These are phyloP conservation scores for Phialophora chinensis DNA, from an alignment of 2,329 filamentous ascomycete genomes.

Conservation along the genomic window DNA sequence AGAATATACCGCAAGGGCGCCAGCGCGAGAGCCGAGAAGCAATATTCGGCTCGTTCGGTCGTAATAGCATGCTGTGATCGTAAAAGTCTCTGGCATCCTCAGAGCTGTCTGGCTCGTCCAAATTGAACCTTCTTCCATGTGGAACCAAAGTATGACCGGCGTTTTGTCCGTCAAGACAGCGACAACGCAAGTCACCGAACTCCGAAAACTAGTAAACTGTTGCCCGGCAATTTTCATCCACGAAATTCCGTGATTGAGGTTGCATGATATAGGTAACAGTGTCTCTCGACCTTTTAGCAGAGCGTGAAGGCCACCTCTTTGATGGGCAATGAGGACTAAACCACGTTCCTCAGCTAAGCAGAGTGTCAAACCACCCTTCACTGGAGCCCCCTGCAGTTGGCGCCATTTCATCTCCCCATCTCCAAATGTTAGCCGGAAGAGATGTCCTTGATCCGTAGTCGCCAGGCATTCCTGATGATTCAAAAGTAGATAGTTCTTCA, in stretches of 20 bases:
- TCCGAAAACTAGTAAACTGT: not conserved
- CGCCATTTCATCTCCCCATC: conserved; percentile 11
- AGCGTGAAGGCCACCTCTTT: conserved; percentile 22
- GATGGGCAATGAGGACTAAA: conserved; percentile 23
- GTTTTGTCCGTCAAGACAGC: conserved; percentile 22
- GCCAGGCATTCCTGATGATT: conserved; percentile 26
- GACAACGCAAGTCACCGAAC: conserved; percentile 20
- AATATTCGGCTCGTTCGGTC: conserved; percentile 40
- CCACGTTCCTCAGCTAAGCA: conserved; percentile 12
- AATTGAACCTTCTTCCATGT: conserved; percentile 5
- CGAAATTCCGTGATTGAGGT: conserved; percentile 17
- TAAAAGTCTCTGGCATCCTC: conserved; percentile 53
- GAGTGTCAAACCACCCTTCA: conserved; percentile 15
- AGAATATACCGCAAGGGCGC: conserved; percentile 58
- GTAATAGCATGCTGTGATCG: conserved; percentile 57
- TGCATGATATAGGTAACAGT: conserved; percentile 3
- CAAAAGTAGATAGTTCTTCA: conserved; percentile 35
- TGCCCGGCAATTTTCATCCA: conserved; percentile 27
- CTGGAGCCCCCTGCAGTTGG: conserved; percentile 1
- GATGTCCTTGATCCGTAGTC: conserved; percentile 30
- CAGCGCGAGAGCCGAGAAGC: conserved; percentile 64
- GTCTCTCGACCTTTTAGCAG: not conserved
- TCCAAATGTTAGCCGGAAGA: conserved; percentile 19
- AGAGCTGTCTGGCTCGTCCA: conserved; percentile 33
- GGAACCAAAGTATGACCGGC: conserved; percentile 27